Evolutionary conservation across 2,329 filamentous ascomycete species (phyloP).

Genomic region (Tolypocladium sp.): DNA sequence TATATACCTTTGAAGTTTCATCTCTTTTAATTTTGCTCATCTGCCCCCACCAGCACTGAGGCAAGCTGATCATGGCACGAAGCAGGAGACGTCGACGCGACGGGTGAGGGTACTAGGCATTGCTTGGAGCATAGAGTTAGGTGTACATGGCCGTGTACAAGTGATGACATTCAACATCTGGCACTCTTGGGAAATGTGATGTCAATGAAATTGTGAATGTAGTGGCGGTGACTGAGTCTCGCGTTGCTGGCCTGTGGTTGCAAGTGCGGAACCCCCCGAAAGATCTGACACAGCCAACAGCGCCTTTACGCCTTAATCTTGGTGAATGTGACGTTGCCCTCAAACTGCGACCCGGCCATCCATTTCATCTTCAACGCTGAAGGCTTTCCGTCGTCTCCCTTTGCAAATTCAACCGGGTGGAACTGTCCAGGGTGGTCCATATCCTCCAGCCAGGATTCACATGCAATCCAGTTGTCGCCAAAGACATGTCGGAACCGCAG

Average conservation of each 20-base stretch:
- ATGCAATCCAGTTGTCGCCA: slow-evolving; percentile 16
- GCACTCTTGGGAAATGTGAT: not conserved
- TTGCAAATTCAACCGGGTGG: slow-evolving; percentile 8
- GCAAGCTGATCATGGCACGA: not conserved
- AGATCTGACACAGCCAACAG: no score
- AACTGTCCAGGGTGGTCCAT: not conserved
- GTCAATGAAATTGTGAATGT: not conserved
- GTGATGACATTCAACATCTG: not conserved
- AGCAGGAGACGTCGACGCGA: not conserved
- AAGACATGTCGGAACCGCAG: slow-evolving; percentile 16
- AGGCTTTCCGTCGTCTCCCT: slow-evolving; percentile 1
- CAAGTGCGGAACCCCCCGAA: no score
- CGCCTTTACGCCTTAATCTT: not conserved
- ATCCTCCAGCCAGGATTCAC: not conserved
- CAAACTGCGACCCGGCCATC: not conserved
- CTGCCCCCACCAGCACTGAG: not conserved
- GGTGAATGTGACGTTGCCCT: not conserved
- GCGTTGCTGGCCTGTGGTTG: no score
- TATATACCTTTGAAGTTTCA: slow-evolving; percentile 1
- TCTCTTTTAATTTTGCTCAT: not conserved
- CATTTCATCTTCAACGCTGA: slow-evolving; percentile 1
- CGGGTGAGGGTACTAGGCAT: not conserved
- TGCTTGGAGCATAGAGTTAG: not conserved
- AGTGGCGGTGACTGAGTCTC: no score
- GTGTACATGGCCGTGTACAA: not conserved